phyloP scores from a whole-genome alignment of 1,284 basidiomycete species.

The Cutaneotrichosporon cyanovorans region DNA sequence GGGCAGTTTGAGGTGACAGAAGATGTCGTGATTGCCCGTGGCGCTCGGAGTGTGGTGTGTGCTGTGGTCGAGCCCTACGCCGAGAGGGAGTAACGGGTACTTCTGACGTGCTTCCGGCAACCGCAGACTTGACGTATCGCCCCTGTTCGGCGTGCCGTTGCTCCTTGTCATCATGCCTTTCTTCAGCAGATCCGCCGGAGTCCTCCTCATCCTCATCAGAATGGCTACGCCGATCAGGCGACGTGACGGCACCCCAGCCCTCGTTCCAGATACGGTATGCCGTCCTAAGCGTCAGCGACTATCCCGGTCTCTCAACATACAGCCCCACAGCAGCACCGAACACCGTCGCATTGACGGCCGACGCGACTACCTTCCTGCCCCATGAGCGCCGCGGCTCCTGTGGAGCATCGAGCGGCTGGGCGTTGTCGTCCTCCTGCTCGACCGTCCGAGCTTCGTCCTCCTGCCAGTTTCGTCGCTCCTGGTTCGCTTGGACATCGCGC shows the following conservation, averaged over 20 bases:
- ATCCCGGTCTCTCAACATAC: slow-evolving; percentile 18
- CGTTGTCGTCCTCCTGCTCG: no score
- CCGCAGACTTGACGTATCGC: not conserved
- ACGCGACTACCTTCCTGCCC: slow-evolving; percentile 19
- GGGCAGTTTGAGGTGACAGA: not conserved
- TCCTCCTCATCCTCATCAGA: no score
- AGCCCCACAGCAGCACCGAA: slow-evolving; percentile 30
- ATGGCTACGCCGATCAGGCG: not conserved
- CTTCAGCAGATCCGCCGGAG: not conserved
- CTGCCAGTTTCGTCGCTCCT: no score
- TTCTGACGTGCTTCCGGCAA: no score
- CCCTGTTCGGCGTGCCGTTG: no score
- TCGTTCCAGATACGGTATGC: slow-evolving; percentile 23
- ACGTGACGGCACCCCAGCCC: slow-evolving; percentile 1
- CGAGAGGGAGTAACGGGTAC: no score
- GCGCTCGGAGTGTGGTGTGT: no score
- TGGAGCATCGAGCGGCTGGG: no score
- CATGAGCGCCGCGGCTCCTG: slow-evolving; percentile 10
- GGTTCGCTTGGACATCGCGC: no score
- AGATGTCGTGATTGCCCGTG: no score
- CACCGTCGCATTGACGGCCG: slow-evolving; percentile 25
- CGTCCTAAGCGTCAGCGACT: slow-evolving; percentile 16
- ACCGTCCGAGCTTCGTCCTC: no score
- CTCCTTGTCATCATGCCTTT: slow-evolving; percentile 1
- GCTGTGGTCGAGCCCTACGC: no score